Conservation (phyloP, 768 basidiomycete genomes). For the Mycena metata region DNA sequence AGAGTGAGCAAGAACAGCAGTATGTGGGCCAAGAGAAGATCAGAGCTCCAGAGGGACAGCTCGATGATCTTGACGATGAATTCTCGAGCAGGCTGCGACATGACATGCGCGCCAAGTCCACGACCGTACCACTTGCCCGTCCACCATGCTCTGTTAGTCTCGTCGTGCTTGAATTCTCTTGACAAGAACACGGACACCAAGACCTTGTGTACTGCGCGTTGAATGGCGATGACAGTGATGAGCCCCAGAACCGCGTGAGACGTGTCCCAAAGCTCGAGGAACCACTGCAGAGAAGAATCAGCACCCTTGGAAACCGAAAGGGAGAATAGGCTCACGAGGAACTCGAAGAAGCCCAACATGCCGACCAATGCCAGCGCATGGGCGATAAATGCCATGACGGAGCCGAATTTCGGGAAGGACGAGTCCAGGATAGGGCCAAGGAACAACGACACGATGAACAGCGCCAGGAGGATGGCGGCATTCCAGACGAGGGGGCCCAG, state of each 20-base stretch:
- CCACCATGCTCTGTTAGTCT: conserved; percentile 99
- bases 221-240: conserved; percentile 91
- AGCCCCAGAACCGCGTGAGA: conserved; percentile 95
- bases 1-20: conserved; percentile 92
- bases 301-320: conserved; percentile 27
- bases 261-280: conserved; percentile 91
- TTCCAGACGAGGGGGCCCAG: conserved; percentile 98
- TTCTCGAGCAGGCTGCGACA: conserved; percentile 98
- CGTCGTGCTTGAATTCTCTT: conserved; percentile 99
- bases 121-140: conserved; percentile 98
- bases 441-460: conserved; percentile 93
- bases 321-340: conserved; percentile 73
- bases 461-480: conserved; percentile 84
- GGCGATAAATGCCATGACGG: conserved; percentile 91
- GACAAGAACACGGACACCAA: conserved; percentile 94
- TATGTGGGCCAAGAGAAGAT: conserved; percentile 89
- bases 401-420: conserved; percentile 90
- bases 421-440: conserved; percentile 91
- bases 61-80: conserved; percentile 99
- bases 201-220: conserved; percentile 93
- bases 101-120: conserved; percentile 88
- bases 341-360: conserved; percentile 95
- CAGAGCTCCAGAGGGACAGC: conserved; percentile 94
- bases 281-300: conserved; percentile 74
- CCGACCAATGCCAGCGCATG: conserved; percentile 88